A percentile compares a stretch with the other conserved stretches of the same genome.
Evolutionary conservation across 192 early-diverging fungal species (phyloP).

Genomic region (Dissophora ornata): DNA sequence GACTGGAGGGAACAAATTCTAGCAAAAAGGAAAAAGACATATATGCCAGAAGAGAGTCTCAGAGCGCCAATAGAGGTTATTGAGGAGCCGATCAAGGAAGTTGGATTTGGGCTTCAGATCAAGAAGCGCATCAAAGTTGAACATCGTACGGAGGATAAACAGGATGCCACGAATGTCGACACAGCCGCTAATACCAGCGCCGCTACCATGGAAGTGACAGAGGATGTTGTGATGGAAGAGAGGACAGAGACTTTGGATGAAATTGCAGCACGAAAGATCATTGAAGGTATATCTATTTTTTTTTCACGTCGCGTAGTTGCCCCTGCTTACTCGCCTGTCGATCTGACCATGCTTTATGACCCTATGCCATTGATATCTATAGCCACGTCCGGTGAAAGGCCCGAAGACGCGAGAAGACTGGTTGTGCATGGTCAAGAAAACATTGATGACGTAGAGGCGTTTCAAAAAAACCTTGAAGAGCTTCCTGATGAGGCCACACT

Average conservation of each 20-base stretch:
- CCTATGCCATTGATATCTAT: not conserved
- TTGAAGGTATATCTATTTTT: slow-evolving; percentile 50
- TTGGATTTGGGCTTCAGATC: slow-evolving; percentile 50
- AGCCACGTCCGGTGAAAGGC: slow-evolving; percentile 27
- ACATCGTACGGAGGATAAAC: not conserved
- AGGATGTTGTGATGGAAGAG: slow-evolving; percentile 7
- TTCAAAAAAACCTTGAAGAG: slow-evolving; percentile 68
- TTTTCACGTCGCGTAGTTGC: not conserved
- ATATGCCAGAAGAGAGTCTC: slow-evolving; percentile 27
- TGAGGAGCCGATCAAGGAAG: slow-evolving; percentile 10
- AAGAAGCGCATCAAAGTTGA: slow-evolving; percentile 31
- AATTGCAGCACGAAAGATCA: slow-evolving; percentile 56
- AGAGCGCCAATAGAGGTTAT: slow-evolving; percentile 2
- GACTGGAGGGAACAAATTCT: slow-evolving; percentile 57
- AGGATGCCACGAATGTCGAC: not conserved
- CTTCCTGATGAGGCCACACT: slow-evolving; percentile 74
- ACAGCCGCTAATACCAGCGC: too few species aligned
- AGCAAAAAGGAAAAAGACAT: slow-evolving; percentile 50
- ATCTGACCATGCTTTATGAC: too few species aligned
- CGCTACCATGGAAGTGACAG: not conserved
- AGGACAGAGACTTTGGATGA: slow-evolving; percentile 54
- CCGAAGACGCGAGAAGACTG: slow-evolving; percentile 16
- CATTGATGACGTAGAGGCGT: slow-evolving; percentile 66
- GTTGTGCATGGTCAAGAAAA: slow-evolving; percentile 33
- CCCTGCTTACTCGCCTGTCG: too few species aligned